Percentiles rank a stretch among this genome's conserved stretches.
Evolutionary conservation across 495 filamentous ascomycete genomes (phyloP).

Genomic region (Daldinia decipiens): DNA sequence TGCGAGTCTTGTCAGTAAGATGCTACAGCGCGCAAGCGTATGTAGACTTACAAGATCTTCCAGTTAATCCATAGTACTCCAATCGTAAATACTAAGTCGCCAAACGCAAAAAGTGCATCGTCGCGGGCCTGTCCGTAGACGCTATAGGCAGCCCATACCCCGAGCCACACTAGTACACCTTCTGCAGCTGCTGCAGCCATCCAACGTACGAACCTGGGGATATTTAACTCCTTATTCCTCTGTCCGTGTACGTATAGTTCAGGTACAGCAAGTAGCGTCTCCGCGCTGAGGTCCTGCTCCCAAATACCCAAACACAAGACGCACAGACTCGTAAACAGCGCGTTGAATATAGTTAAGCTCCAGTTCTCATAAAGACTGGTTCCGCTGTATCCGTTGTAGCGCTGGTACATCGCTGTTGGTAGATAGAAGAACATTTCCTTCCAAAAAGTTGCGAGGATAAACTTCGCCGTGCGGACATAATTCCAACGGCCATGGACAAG

Average conservation of each 20-base stretch:
- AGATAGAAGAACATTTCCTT: conserved; percentile 84
- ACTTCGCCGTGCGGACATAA: conserved; percentile 89
- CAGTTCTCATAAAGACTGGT: conserved; percentile 88
- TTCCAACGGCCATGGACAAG: conserved; percentile 95
- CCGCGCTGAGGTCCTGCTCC: conserved; percentile 82
- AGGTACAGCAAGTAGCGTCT: conserved; percentile 85
- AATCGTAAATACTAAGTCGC: conserved; percentile 76
- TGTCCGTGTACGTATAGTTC: conserved; percentile 89
- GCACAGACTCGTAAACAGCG: conserved; percentile 86
- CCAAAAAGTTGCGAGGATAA: conserved; percentile 90
- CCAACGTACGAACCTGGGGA: conserved; percentile 79
- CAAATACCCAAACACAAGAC: conserved; percentile 90
- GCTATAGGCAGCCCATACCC: conserved; percentile 73
- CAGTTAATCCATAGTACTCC: conserved; percentile 76
- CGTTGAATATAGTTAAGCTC: conserved; percentile 90
- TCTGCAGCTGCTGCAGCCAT: conserved; percentile 79
- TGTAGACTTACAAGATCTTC: conserved; percentile 73
- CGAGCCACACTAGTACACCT: conserved; percentile 78
- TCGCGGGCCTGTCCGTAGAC: conserved; percentile 54
- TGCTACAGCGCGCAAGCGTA: not conserved
- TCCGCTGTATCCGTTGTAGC: conserved; percentile 86
- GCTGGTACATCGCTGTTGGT: conserved; percentile 87
- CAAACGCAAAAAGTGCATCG: conserved; percentile 76
- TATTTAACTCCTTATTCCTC: conserved; percentile 78
- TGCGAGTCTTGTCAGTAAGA: conserved; percentile 27